A percentile compares a stretch with the other conserved stretches of the same genome.
Conservation (phyloP, 2,329 filamentous ascomycete species). For the Setomelanomma holmii region DNA sequence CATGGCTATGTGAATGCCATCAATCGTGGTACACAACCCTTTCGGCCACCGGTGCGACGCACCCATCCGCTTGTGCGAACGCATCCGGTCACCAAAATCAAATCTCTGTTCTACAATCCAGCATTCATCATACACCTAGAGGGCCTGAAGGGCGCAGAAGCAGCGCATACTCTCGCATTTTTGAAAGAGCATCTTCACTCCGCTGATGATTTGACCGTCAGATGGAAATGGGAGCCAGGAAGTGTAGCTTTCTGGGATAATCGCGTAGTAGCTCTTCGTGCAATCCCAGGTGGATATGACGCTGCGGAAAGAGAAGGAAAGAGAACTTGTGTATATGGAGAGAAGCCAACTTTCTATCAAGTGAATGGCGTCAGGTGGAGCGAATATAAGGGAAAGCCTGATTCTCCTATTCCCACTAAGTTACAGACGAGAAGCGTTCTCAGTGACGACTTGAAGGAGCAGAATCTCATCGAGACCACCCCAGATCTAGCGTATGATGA, state of each 20-base stretch:
- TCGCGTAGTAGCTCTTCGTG: slow-evolving; percentile 10
- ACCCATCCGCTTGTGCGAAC: slow-evolving; percentile 59
- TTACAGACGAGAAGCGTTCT: neutral
- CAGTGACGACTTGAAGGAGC: neutral
- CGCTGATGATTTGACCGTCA: slow-evolving; percentile 10
- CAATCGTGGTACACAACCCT: slow-evolving; percentile 7
- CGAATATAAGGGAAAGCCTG: neutral
- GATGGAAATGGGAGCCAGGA: slow-evolving; percentile 14
- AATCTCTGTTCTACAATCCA: slow-evolving; percentile 47
- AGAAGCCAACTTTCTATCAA: slow-evolving; percentile 7
- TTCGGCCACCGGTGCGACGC: slow-evolving; percentile 52
- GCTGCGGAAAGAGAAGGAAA: slow-evolving; percentile 7
- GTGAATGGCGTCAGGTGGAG: neutral
- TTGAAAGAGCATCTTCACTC: slow-evolving; percentile 11
- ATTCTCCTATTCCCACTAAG: neutral
- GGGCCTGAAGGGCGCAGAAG: slow-evolving; percentile 58
- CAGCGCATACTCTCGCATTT: slow-evolving; percentile 16
- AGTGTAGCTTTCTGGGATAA: slow-evolving; percentile 16
- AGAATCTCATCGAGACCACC: too few relatives aligned
- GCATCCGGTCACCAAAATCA: slow-evolving; percentile 58
- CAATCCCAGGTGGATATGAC: slow-evolving; percentile 11
- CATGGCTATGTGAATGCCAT: slow-evolving; percentile 5
- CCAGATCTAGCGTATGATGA: too few relatives aligned
- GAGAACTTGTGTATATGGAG: slow-evolving; percentile 10
- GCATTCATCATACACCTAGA: slow-evolving; percentile 59